Evolutionary conservation across 164 flowering plant genomes (phyloP).

Genomic region (Umbellularia californica): DNA sequence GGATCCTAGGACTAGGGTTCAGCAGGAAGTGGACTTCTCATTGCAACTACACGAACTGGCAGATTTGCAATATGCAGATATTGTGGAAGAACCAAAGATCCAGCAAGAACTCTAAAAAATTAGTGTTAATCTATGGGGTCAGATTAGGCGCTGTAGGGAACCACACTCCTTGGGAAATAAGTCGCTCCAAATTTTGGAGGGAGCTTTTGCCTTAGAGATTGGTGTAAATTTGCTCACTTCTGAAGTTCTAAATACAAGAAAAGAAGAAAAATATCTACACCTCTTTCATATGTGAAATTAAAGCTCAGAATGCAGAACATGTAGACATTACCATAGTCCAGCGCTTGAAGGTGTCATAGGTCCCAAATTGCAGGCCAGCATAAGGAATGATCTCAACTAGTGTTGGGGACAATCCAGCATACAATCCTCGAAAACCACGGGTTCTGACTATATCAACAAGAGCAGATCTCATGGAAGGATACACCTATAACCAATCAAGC

Average conservation of each 20-base stretch:
- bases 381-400: slow-evolving; percentile 93
- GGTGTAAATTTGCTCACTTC: neutral
- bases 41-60: neutral
- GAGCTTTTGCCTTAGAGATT: neutral
- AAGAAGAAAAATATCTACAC: neutral
- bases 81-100: too few relatives aligned
- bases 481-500: slow-evolving; percentile 45
- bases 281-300: slow-evolving; percentile 1
- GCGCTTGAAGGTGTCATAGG: slow-evolving; percentile 91
- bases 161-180: neutral
- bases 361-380: slow-evolving; percentile 97
- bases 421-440: slow-evolving; percentile 82
- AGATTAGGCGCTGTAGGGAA: too few relatives aligned
- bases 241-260: neutral
- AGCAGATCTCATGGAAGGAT: slow-evolving; percentile 85
- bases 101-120: too few relatives aligned
- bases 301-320: neutral
- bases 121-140: neutral
- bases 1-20: too few relatives aligned
- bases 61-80: neutral
- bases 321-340: slow-evolving; percentile 70
- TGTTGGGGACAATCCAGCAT: slow-evolving; percentile 95
- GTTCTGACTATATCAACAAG: slow-evolving; percentile 54
- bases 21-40: neutral
- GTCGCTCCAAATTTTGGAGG: neutral